Base-by-base conservation (phyloP, 2,329 filamentous ascomycete genomes). In the Hirsutella thompsonii region DNA sequence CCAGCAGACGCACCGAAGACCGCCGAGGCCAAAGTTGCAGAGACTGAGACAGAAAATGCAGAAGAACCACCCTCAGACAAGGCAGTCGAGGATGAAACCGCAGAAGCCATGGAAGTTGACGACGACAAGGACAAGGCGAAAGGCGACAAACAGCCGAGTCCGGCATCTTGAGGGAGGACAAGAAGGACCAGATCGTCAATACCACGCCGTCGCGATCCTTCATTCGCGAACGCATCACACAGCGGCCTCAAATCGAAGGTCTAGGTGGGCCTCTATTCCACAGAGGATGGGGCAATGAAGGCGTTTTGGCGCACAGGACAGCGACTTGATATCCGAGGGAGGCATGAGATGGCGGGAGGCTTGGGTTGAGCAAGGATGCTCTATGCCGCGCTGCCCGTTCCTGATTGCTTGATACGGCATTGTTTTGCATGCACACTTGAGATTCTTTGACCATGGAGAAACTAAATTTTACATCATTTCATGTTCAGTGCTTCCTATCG, bases 101-200 rank as follows among this genome's bases (percentile, higher is more conserved):
- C 39, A 19, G 59, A 61, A 29, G 52, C 53, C 21, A 60, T 60
- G 56, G 59, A 61, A n/a, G 49, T 59, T 21, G 59, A 61, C 19
- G 40, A 48, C 21, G 50, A 50, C 13, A 47, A 50, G 40, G 42
- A 52, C 16, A 52, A 54, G 41, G 33, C 47, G 14, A 48, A 48
- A 28, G 49, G 51, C 37, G 41, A 47, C n/a, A 53, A 52, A 40
- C 50, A 52, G 46, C 48, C 42, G 45, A 54, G 51, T 40, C 32
- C 42, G 6, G 37, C 42, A 9, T 38, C 21, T 23, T 47, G n/a
- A 40, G 21, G 13, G 30, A 20, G n/a, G 6, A 5, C 16, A 18
- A 9, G 19, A 13, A 29, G 28, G 20, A 16, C 18, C 20, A 6
- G 16, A 20, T 40, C 19, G 19, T 4, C 19, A 14, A 13, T 19